phyloP scores from a whole-genome alignment of 768 basidiomycete species.

The Sarcomyxa edulis region DNA sequence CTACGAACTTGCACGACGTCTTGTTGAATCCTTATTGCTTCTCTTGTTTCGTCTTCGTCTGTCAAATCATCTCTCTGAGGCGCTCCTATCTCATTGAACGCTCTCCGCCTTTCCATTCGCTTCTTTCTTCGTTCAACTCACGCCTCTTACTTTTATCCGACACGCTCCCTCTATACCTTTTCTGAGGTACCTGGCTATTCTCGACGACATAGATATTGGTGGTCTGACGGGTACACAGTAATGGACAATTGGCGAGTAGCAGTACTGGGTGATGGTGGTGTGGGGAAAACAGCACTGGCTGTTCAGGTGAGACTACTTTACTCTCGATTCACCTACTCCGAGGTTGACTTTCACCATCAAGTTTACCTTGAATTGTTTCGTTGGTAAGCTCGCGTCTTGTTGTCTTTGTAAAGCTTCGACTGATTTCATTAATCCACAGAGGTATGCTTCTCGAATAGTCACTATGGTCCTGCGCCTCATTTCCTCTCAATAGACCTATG shows the following conservation, averaged over 20 bases:
- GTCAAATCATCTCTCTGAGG: conserved; percentile 14
- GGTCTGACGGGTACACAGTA: conserved; percentile 32
- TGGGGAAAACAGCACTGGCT: conserved; percentile 94
- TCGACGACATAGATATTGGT: conserved; percentile 6
- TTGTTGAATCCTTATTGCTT: conserved; percentile 38
- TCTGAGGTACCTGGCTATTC: conserved; percentile 8
- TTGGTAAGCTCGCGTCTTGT: conserved; percentile 55
- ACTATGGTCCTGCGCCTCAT: conserved; percentile 5
- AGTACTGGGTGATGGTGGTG: conserved; percentile 94
- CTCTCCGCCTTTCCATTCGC: conserved; percentile 12
- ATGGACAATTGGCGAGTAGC: conserved; percentile 97
- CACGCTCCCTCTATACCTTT: conserved; percentile 11
- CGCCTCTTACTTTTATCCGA: conserved; percentile 12
- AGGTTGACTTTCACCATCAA: conserved; percentile 23
- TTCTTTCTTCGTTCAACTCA: conserved; percentile 13
- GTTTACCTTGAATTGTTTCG: conserved; percentile 96
- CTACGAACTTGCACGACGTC: conserved; percentile 68
- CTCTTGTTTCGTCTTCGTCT: conserved; percentile 21
- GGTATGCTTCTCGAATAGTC: neutral
- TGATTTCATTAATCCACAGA: neutral
- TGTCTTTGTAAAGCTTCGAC: conserved; percentile 9
- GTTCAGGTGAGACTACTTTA: conserved; percentile 66
- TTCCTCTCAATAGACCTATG: conserved; percentile 74
- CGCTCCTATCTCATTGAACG: conserved; percentile 8
- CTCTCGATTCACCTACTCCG: conserved; percentile 2